phyloP scores from a whole-genome alignment of 2,329 filamentous ascomycete species.

The Alternaria sp. region DNA sequence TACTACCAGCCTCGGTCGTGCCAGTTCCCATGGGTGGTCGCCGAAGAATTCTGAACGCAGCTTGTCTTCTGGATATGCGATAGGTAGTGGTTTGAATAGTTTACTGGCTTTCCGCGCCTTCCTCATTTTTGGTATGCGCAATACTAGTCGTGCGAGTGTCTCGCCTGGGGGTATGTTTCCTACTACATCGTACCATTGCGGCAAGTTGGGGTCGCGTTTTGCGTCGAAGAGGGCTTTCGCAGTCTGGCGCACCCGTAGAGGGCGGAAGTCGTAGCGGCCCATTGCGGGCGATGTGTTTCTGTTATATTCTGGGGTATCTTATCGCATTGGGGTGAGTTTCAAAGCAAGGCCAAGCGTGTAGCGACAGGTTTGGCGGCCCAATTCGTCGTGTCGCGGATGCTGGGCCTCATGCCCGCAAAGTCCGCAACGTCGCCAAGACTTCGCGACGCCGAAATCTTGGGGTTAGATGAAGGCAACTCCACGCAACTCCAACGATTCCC shows the following conservation, averaged over 20 bases:
- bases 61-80: constrained; percentile 83
- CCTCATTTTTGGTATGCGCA: constrained; percentile 57
- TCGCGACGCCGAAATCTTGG: constrained; percentile 23
- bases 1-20: constrained; percentile 82
- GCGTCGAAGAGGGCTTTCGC: constrained; percentile 60
- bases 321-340: constrained; percentile 1
- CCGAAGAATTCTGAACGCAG: constrained; percentile 84
- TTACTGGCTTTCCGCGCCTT: constrained; percentile 68
- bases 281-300: constrained; percentile 45
- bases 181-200: constrained; percentile 66
- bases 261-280: constrained; percentile 62
- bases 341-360: not conserved
- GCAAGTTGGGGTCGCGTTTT: constrained; percentile 53
- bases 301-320: not conserved
- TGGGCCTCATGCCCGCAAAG: constrained; percentile 16
- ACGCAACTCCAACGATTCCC: constrained; percentile 13
- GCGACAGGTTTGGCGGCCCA: constrained; percentile 9
- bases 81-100: constrained; percentile 79
- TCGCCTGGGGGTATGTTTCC: constrained; percentile 67
- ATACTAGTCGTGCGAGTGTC: constrained; percentile 64
- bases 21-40: constrained; percentile 97
- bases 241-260: constrained; percentile 62
- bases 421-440: constrained; percentile 21
- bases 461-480: constrained; percentile 3
- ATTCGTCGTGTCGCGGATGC: constrained; percentile 14